These are phyloP conservation scores for Colletotrichum spaethianum DNA, from an alignment of 2,329 filamentous ascomycete genomes.

Conservation along the genomic window DNA sequence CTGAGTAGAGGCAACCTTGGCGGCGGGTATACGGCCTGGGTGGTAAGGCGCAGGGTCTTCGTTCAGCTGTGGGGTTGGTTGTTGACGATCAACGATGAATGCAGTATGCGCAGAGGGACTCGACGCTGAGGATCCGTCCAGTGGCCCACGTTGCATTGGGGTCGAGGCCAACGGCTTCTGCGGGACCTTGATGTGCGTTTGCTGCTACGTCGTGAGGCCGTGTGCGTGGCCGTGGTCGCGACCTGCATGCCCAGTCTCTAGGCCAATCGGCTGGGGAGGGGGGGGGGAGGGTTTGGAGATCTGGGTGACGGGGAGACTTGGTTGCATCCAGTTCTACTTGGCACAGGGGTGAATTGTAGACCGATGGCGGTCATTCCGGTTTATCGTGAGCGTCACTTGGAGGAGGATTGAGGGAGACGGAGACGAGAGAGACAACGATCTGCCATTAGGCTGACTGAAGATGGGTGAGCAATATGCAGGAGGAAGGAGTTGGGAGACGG, in stretches of 20 bases:
- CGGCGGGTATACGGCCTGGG: slow-evolving; percentile 1
- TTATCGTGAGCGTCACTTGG: neutral
- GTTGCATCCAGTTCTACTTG: neutral
- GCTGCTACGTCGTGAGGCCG: slow-evolving; percentile 7
- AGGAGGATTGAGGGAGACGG: neutral
- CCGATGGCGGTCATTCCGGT: neutral
- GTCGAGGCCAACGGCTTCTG: slow-evolving; percentile 17
- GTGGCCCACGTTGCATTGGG: slow-evolving; percentile 27
- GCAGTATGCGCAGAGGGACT: neutral
- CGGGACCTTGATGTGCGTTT: slow-evolving; percentile 29
- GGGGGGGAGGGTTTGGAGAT: neutral
- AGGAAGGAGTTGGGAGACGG: slow-evolving; percentile 21
- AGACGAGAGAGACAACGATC: neutral
- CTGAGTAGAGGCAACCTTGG: slow-evolving; percentile 24
- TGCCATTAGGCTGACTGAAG: slow-evolving; percentile 4
- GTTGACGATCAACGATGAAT: slow-evolving; percentile 9
- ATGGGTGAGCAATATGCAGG: slow-evolving; percentile 3
- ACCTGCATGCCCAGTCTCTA: slow-evolving; percentile 6
- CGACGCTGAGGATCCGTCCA: neutral
- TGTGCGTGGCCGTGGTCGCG: neutral
- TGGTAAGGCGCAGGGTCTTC: slow-evolving; percentile 2
- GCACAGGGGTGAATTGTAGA: neutral
- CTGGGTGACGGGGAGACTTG: neutral
- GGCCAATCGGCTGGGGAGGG: slow-evolving; percentile 4
- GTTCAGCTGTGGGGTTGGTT: slow-evolving; percentile 13